Evolutionary conservation across 78 protist genomes (phyloP).

Genomic region (Dictyostelium brefeldianum): DNA sequence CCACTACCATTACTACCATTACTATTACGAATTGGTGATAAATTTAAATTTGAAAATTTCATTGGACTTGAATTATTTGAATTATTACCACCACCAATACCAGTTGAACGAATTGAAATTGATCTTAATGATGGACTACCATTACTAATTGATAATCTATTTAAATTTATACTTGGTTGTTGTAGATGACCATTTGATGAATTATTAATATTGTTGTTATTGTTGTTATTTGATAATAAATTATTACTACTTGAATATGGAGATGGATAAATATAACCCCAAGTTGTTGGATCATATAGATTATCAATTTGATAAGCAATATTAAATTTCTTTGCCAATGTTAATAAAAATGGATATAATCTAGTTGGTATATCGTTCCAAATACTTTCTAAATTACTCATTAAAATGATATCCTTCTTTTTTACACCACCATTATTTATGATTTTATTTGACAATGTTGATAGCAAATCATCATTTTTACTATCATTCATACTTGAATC

Average conservation of each 20-base stretch:
- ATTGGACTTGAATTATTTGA: slow-evolving; percentile 36
- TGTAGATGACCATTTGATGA: background rate
- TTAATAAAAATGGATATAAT: slow-evolving; percentile 35
- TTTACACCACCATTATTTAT: background rate
- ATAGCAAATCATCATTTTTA: background rate
- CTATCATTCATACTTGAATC: slow-evolving; percentile 14
- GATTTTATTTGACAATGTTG: background rate
- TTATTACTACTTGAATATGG: background rate
- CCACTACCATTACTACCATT: background rate
- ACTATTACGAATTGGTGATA: slow-evolving; percentile 26
- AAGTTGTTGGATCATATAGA: slow-evolving; percentile 40
- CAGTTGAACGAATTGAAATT: slow-evolving; percentile 1
- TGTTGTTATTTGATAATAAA: background rate
- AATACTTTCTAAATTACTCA: slow-evolving; percentile 32
- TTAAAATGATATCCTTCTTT: slow-evolving; percentile 32
- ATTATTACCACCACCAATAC: background rate
- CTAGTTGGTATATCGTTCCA: slow-evolving; percentile 58
- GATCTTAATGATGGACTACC: slow-evolving; percentile 32
- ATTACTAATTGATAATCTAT: slow-evolving; percentile 14
- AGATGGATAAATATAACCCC: slow-evolving; percentile 48
- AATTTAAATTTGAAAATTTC: background rate
- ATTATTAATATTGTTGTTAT: background rate
- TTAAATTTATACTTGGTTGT: slow-evolving; percentile 4
- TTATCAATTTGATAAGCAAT: slow-evolving; percentile 63
- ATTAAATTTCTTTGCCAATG: slow-evolving; percentile 45